Percentiles rank a stretch among this genome's conserved stretches.
phyloP scores from a whole-genome alignment of 2,329 filamentous ascomycete species.

The Simplicillium sp. region DNA sequence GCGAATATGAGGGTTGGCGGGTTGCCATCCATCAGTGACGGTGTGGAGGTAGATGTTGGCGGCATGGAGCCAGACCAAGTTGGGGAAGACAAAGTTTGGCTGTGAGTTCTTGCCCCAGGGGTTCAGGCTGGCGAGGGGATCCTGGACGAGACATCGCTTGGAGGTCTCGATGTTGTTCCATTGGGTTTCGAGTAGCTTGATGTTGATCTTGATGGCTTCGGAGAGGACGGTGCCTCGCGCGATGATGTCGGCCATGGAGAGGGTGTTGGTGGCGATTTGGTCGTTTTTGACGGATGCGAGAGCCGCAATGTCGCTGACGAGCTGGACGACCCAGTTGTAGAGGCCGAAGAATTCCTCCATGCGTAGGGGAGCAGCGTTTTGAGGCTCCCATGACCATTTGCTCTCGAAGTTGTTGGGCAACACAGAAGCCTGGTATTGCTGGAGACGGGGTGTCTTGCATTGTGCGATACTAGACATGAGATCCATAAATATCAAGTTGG shows the following conservation, averaged over 20 bases:
- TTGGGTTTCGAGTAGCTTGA: conserved; percentile 19
- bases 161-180: conserved; percentile 1
- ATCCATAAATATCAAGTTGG: conserved; percentile 37
- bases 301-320: conserved; percentile 42
- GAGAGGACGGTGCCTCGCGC: conserved; percentile 32
- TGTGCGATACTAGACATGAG: conserved; percentile 38
- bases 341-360: conserved; percentile 45
- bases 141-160: conserved; percentile 9
- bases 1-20: conserved; percentile 30
- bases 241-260: conserved; percentile 36
- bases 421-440: conserved; percentile 27
- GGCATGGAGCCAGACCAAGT: conserved; percentile 38
- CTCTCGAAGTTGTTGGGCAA: conserved; percentile 21
- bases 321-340: conserved; percentile 45
- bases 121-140: conserved; percentile 13
- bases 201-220: conserved; percentile 21
- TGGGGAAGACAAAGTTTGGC: conserved; percentile 15
- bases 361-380: conserved; percentile 20
- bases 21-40: conserved; percentile 42
- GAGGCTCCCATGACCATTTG: conserved; percentile 9
- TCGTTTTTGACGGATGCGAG: conserved; percentile 47
- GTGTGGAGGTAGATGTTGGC: conserved; percentile 36
- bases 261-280: conserved; percentile 27
- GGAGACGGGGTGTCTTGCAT: conserved; percentile 30
- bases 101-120: conserved; percentile 11